Base-by-base conservation (phyloP, 495 filamentous ascomycete species). In the Hyaloscypha finlandica region DNA sequence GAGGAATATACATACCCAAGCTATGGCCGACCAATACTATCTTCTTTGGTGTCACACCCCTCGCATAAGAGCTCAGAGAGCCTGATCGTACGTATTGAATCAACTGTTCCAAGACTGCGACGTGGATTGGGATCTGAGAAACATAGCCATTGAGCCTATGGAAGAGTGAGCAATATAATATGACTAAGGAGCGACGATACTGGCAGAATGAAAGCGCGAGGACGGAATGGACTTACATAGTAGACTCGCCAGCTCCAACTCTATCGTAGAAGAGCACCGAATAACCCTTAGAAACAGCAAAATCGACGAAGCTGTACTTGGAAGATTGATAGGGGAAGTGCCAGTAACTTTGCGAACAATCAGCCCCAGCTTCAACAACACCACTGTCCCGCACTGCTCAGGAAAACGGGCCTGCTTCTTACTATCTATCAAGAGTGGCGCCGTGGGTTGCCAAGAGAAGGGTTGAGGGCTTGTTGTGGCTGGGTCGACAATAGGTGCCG, bases 191-290 rank as follows among this genome's bases (percentile, higher is more conserved):
- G 25, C 25, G 25, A 25, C 25, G 25, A 25, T 25, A 25, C 25
- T 25, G 25, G 1, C 2, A 25, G 25, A 25, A 25, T 1, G 25
- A 25, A 25, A 25, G 25, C 25, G 25, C 37, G 11, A 25, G 35
- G 1, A 45, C 59, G 31, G 20, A 32, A 14, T 59, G 19, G 12
- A 62, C 37, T 56, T 16, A 70, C 68, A 84, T 84, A 3, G 79
- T 80, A 1, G 85, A 87, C 54, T 79, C 79, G 32, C 83, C 86
- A 11, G 86, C 78, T 5, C 86, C 87, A 14, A 88, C 74, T 25
- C 87, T 81, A 73, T 89, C 86, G 54, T 82, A 85, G 8, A 77
- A 77, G 35, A 89, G 77, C 19, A 83, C 84, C 8, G 79, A 80
- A 69, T 82, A 89, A 11, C 81, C 81, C 42, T 76, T 59, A 35